Evolutionary conservation across 1,284 basidiomycete genomes (phyloP), one percentile per base, ranked within the genome.

Genomic region (Amylostereum areolatum): DNA sequence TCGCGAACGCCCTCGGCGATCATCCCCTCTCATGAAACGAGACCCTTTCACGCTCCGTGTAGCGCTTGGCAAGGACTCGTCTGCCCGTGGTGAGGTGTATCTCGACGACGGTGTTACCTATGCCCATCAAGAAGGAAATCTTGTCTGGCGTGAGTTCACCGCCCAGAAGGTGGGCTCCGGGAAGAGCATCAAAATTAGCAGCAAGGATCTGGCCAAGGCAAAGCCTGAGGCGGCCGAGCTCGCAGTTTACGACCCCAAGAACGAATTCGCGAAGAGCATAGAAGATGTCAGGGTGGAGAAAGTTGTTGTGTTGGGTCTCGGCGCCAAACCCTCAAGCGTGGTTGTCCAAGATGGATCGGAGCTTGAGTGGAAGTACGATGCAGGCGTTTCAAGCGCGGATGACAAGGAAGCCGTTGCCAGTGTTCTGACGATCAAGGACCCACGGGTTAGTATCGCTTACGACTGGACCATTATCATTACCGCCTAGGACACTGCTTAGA

Each of bases 11-110:
- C 86, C 90, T 1, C 78, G 96, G 36, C 81, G 95, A 4, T 80
- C 95, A 1, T 91, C 94, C 0, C 76, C 86, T 1, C 75, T 97
- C 37, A 96, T 96, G 85, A 89, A 85, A 71, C 69, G 76, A 48
- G 97, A 99, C 65, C 97, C 97, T 0, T 92, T 97, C 74, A 98
- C 95, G 0, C 79, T 99, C 35, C 82, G 88, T 51, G 74, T 97
- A 27, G 92, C 93, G 0, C 72, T 97, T 24, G 78, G 80, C 68
- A 81, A 83, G 49, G 63, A 74, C 3, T 80, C 82, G 27, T 62
- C 58, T 6, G 94, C 95, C 0, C 62, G 63, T 2, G 96, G 96
- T 33, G 88, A 94, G 63, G 74, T 99, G 35, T 99, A 99, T 69
- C 78, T 97, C 48, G 97, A 99, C 65, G 97, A 99, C 60, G 96